Evolutionary conservation across 202 grass and related monocot genomes (phyloP).

Genomic region (Setaria viridis): DNA sequence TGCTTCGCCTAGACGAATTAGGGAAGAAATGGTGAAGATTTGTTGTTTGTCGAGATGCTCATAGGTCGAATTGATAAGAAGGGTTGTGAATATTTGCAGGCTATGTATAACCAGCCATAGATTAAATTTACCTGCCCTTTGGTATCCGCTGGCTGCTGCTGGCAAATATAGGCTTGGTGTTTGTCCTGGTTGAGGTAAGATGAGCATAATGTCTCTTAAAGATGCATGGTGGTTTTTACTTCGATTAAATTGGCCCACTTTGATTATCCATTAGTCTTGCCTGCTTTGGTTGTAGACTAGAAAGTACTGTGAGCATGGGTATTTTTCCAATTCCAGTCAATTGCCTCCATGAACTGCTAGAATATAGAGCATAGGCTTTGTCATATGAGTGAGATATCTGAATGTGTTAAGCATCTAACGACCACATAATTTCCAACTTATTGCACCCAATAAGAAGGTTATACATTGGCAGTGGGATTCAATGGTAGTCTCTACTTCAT

Average conservation of each 20-base stretch:
- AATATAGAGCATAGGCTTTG: not conserved
- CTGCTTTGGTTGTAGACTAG: not conserved
- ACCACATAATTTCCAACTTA: not conserved
- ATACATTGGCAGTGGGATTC: not conserved
- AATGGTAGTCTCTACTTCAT: not conserved
- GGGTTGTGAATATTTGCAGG: not conserved
- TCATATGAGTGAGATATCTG: constrained; percentile 2
- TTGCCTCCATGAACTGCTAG: not conserved
- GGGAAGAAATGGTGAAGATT: not conserved
- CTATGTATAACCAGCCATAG: not conserved
- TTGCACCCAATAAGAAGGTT: not conserved
- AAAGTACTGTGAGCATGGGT: not conserved
- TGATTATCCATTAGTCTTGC: not conserved
- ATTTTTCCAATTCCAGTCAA: not conserved
- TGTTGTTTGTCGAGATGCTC: not conserved
- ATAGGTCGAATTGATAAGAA: not conserved
- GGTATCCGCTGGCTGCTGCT: not conserved
- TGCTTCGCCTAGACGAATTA: not conserved
- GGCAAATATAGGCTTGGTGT: not conserved
- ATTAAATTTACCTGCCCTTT: not conserved
- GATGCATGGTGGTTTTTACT: constrained; percentile 4
- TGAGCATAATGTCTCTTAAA: not conserved
- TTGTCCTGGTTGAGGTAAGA: not conserved
- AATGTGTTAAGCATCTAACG: not conserved
- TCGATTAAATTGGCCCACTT: not conserved